Evolutionary conservation across 805 yeast genomes (phyloP), one percentile per base, ranked within the genome.

Genomic region (Candida vaughaniae): DNA sequence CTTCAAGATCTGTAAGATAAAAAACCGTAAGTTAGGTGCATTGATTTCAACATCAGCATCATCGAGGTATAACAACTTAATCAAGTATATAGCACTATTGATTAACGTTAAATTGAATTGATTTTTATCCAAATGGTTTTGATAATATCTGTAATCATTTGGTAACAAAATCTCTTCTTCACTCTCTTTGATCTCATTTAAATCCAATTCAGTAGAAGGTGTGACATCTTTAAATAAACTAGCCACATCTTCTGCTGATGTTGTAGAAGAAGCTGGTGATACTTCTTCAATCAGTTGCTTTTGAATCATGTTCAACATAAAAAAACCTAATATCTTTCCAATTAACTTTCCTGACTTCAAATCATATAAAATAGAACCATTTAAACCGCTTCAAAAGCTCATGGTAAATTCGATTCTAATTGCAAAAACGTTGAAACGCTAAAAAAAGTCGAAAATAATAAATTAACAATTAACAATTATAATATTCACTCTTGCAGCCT

Each of bases 1-100:
- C 46, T 46, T 31, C 47, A 51, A 34, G 59, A 62, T 36, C 54
- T 56, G 48, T 75, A 58, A 7, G 69, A 65, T 6, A 78, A 83
- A 45, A 65, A 66, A 8, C 74, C 81, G 48, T 16, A 57, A 41
- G 27, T 44, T 39, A 9, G 52, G 37, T 19, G 39, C 15, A 26
- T 51, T 49, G 16, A 52, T 33, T 27, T 38, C 44, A 28, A 47
- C 39, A 6, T 36, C 17, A 10, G 30, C n/a, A 25, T 45, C 33
- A n/a, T 45, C 37, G 3, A 47, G 44, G 41, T 60, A 66, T 31
- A 64, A 50, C 16, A 66, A 53, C 39, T 61, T 64, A 30, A 66
- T 44, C 41, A 67, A 55, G 35, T 62, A 62, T 28, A 64, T 45
- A 5, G 64, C 49, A 33, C 66, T 56, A 45, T 66, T 64, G 29